phyloP scores from a whole-genome alignment of 441 rosid species.

The Populus tomentosa region DNA sequence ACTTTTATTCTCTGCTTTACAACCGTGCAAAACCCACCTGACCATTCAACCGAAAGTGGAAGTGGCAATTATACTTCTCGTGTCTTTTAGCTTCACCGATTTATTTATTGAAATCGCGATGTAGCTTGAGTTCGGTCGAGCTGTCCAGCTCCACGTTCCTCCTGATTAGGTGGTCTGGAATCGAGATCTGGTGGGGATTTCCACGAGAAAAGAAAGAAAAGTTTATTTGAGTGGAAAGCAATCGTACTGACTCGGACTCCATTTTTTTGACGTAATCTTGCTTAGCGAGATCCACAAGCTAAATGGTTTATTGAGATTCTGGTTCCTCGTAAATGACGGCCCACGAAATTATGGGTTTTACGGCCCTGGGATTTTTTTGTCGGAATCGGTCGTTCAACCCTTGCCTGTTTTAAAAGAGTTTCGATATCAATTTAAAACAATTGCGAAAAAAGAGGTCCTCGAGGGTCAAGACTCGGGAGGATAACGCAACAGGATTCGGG shows the following conservation, averaged over 20 bases:
- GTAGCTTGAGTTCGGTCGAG: not conserved
- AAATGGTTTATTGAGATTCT: no score
- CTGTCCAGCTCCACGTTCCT: not conserved
- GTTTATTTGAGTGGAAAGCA: no score
- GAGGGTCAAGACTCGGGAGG: no score
- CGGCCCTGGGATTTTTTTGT: not conserved
- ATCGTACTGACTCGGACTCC: no score
- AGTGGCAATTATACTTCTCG: not conserved
- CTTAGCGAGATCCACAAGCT: no score
- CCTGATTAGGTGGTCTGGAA: not conserved
- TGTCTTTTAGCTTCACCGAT: not conserved
- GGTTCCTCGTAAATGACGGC: no score
- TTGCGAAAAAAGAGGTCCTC: no score
- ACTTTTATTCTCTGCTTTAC: not conserved
- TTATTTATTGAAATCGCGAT: not conserved
- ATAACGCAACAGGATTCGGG: no score
- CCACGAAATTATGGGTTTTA: not conserved
- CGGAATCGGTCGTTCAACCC: not conserved
- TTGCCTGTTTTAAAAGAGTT: not conserved
- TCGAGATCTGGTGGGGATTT: not conserved
- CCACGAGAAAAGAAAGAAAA: no score
- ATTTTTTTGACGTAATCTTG: no score
- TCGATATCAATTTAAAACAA: no score
- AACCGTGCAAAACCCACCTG: not conserved
- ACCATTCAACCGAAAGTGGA: not conserved